Evolutionary conservation across 352 stramenopile species (phyloP).

Genomic region (Phytopythium cucurbitacearum): DNA sequence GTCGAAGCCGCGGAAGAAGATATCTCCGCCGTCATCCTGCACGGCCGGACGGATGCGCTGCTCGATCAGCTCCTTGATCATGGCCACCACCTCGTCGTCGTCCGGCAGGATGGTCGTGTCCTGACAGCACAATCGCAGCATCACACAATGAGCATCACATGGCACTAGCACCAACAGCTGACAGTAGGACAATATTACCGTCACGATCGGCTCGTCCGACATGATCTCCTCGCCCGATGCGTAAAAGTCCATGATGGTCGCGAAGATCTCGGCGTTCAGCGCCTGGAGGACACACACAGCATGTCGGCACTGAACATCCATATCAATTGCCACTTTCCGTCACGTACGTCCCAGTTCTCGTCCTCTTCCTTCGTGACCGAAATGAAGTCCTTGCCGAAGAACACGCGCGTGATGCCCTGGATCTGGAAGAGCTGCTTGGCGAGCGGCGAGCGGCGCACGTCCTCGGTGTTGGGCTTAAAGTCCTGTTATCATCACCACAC

Average conservation of each 20-base stretch:
- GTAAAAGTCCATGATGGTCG: constrained; percentile 98
- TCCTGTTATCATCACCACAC: constrained; percentile 35
- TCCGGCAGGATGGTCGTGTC: constrained; percentile 94
- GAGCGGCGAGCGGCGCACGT: constrained; percentile 91
- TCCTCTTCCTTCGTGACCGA: constrained; percentile 96
- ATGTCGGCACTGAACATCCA: not conserved
- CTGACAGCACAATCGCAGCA: constrained; percentile 15
- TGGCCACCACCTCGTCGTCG: constrained; percentile 97
- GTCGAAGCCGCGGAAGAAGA: constrained; percentile 98
- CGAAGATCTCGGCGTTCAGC: constrained; percentile 92
- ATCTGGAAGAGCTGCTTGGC: constrained; percentile 96
- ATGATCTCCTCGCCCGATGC: constrained; percentile 86
- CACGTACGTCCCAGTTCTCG: constrained; percentile 90
- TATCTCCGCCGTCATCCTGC: constrained; percentile 99
- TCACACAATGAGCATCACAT: not conserved
- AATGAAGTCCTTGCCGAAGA: constrained; percentile 98
- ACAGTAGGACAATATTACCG: constrained; percentile 25
- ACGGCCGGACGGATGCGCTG: constrained; percentile 97
- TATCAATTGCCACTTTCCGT: not conserved
- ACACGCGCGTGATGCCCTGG: constrained; percentile 94
- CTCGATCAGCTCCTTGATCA: constrained; percentile 99
- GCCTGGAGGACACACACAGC: constrained; percentile 23
- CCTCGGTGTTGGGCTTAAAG: constrained; percentile 78
- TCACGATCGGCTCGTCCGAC: constrained; percentile 81
- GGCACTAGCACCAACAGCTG: not conserved